phyloP scores from a whole-genome alignment of 2,329 filamentous ascomycete genomes.

The Penicillium expansum region DNA sequence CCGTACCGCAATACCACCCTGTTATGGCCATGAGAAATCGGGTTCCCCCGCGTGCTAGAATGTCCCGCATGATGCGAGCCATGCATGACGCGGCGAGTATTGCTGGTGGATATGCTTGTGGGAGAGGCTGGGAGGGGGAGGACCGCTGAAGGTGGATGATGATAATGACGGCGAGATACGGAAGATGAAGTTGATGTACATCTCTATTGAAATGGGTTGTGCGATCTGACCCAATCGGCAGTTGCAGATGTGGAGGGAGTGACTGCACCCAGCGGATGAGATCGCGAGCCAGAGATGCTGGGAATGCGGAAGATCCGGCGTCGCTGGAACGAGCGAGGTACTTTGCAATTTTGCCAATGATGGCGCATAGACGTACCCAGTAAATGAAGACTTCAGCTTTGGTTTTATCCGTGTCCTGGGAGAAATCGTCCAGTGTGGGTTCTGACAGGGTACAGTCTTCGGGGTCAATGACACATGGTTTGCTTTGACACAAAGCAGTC shows the following conservation, averaged over 20 bases:
- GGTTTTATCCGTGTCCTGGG: constrained; percentile 24
- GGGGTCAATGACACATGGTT: constrained; percentile 45
- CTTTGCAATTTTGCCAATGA: constrained; percentile 44
- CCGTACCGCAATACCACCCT: constrained; percentile 46
- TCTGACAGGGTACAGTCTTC: constrained; percentile 43
- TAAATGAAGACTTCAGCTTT: constrained; percentile 44
- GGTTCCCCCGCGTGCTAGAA: constrained; percentile 39
- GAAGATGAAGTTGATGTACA: background rate
- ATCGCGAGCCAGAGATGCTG: constrained; percentile 31
- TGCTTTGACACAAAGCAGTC: constrained; percentile 46
- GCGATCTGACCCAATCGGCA: constrained; percentile 24
- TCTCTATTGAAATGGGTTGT: background rate
- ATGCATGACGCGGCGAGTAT: constrained; percentile 42
- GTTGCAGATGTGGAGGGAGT: constrained; percentile 34
- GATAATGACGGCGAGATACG: background rate
- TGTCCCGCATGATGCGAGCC: constrained; percentile 40
- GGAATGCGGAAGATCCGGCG: constrained; percentile 16
- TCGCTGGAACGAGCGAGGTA: constrained; percentile 30
- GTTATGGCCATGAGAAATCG: constrained; percentile 46
- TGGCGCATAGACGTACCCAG: constrained; percentile 44
- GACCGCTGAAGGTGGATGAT: constrained; percentile 34
- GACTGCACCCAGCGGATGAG: constrained; percentile 38
- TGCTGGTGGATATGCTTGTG: constrained; percentile 38
- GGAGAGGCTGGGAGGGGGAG: constrained; percentile 40
- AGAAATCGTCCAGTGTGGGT: constrained; percentile 41